Base-by-base conservation (phyloP, 2,329 filamentous ascomycete species). In the Apiospora sp. region DNA sequence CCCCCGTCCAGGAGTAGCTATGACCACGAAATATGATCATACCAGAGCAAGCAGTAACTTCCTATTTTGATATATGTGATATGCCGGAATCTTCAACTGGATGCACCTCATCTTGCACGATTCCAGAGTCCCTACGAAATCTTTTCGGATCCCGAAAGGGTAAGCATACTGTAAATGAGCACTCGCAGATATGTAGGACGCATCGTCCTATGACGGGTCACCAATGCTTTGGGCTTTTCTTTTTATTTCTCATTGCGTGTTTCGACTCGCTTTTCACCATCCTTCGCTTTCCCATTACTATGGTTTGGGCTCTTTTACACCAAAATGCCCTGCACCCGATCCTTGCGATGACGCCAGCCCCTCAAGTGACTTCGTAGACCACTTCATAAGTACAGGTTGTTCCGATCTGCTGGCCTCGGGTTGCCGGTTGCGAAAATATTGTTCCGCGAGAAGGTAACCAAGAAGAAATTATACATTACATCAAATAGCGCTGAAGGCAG, bases 11-110 rank as follows among this genome's bases (percentile, higher is more conserved):
- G 34, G 22, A 64, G 58, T 24, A 64, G 58, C 8, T n/a, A 41
- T 64, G 19, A 41, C 58, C 22, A 64, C 10, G 34, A 64, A 64
- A 64, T 41, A 64, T 41, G 19, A 64, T 41, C 34, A 64, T 64
- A 41, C 58, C 58, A 64, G 19, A 64, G 58, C 34, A 61, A 34
- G 34, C 16, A 64, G 13, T 37, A 3, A 13, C 4, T 64, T 34
- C 34, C 10, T 37, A 41, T n/a, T 13, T 22, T 41, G 10, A 41
- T 3, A 41, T 4, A 41, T 41, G 58, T 24, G 30, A 64, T 30
- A 22, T 10, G 34, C 3, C 4, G 6, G 4, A n/a, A 4, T 2
- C 19, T 6, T 41, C 8, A 4, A 34, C 48, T n/a, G n/a, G 19
- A 19, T 41, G 10, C 19, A 13, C 10, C 2, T n/a, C 30, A 22